These are phyloP conservation scores for Cystobasidium ongulense DNA, from an alignment of 768 basidiomycete genomes.

Conservation along the genomic window DNA sequence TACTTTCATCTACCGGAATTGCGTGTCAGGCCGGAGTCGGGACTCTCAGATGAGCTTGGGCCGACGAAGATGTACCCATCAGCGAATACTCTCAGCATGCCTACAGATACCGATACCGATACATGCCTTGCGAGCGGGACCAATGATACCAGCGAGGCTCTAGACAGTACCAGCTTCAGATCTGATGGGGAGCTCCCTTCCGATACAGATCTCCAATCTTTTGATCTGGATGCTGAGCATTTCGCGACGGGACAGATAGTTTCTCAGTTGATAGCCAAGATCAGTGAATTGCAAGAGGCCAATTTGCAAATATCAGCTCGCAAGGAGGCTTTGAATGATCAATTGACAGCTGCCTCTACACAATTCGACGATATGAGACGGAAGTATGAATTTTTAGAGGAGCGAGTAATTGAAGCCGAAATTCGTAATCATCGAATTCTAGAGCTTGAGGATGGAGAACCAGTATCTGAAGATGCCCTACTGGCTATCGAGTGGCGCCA, in stretches of 20 bases:
- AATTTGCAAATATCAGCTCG: conserved; percentile 27
- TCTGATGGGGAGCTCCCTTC: background rate
- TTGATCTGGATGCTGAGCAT: background rate
- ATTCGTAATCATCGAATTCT: conserved; percentile 9
- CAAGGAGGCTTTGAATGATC: conserved; percentile 15
- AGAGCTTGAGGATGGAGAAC: background rate
- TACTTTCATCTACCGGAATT: background rate
- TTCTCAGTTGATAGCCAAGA: conserved; percentile 31
- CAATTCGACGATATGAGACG: conserved; percentile 30
- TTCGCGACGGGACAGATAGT: conserved; percentile 4
- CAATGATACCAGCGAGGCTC: background rate
- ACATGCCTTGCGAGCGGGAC: background rate
- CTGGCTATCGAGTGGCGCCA: background rate
- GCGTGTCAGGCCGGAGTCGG: background rate
- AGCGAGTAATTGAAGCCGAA: conserved; percentile 15
- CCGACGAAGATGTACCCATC: background rate
- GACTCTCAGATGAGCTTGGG: background rate
- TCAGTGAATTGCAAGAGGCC: conserved; percentile 34
- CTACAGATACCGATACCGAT: background rate
- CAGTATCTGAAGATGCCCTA: background rate
- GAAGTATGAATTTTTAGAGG: conserved; percentile 17
- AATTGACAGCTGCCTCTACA: conserved; percentile 20
- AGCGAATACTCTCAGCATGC: background rate
- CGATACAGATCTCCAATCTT: background rate
- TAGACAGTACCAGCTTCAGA: background rate